A percentile compares a stretch with the other conserved stretches of the same genome.
These are phyloP conservation scores for Mycosphaerella arachidis DNA, from an alignment of 2,329 filamentous ascomycete species.

Conservation along the genomic window DNA sequence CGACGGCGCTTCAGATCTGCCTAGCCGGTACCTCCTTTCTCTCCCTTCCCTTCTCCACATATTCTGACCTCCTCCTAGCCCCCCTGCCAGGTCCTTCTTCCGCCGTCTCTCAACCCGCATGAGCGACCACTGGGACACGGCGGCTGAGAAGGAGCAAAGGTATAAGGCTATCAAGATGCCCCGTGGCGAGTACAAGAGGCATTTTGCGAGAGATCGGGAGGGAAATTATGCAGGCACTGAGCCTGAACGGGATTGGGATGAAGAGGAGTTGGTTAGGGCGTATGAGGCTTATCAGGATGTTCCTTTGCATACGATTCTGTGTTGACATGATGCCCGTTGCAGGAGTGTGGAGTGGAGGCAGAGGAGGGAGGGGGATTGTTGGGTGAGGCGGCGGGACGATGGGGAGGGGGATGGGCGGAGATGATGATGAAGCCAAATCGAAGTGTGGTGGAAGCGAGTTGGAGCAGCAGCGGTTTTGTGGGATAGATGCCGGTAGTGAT, in stretches of 20 bases:
- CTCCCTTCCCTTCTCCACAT: not conserved
- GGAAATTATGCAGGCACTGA: conserved; percentile 31
- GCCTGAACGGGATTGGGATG: conserved; percentile 27
- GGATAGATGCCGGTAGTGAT: too few species aligned
- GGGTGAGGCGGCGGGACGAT: not conserved
- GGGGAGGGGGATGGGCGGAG: not conserved
- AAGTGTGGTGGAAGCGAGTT: too few species aligned
- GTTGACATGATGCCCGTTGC: conserved; percentile 3
- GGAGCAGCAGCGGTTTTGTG: too few species aligned
- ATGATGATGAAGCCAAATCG: too few species aligned
- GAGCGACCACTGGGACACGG: conserved; percentile 9
- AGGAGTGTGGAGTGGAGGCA: not conserved
- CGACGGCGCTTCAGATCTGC: conserved; percentile 18
- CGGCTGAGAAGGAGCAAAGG: conserved; percentile 17
- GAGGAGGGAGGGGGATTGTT: not conserved
- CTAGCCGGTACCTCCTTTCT: conserved; percentile 12
- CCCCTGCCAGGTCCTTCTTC: conserved; percentile 24
- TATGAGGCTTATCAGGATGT: conserved; percentile 27
- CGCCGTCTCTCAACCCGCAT: conserved; percentile 27
- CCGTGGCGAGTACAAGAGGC: conserved; percentile 26
- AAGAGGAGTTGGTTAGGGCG: conserved; percentile 19
- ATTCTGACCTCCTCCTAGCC: conserved; percentile 12
- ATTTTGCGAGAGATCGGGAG: conserved; percentile 23
- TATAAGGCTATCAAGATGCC: conserved; percentile 32
- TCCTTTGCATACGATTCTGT: conserved; percentile 14